Conservation (phyloP, 345 rosid genomes). For the Kandelia obovata region DNA sequence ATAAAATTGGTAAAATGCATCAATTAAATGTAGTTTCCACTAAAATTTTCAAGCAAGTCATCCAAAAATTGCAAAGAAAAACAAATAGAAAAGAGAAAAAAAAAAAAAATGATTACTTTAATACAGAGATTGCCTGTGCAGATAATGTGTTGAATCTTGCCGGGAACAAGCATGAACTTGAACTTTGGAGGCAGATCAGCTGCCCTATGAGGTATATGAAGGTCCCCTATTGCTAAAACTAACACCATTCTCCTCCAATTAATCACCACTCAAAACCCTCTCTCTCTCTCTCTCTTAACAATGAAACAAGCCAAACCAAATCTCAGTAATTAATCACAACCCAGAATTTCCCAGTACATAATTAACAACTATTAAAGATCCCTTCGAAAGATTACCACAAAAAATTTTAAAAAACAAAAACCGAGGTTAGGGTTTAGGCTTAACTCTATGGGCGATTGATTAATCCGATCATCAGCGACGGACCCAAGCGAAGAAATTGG, state of each 20-base stretch:
- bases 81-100: not conserved
- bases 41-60: not conserved
- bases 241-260: slow-evolving; percentile 55
- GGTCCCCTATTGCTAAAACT: slow-evolving; percentile 86
- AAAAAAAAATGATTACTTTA: slow-evolving; percentile 38
- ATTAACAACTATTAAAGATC: no score
- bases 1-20: no score
- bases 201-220: slow-evolving; percentile 93
- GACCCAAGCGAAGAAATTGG: no score
- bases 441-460: no score
- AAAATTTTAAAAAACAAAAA: no score
- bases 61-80: not conserved
- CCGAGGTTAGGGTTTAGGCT: no score
- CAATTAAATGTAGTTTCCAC: no score
- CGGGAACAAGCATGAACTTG: slow-evolving; percentile 97
- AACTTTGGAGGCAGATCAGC: slow-evolving; percentile 88
- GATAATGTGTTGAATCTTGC: slow-evolving; percentile 92
- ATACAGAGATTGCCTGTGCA: slow-evolving; percentile 90
- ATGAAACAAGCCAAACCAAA: not conserved
- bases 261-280: not conserved
- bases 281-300: not conserved
- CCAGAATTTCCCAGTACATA: not conserved
- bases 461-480: no score
- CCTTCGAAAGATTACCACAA: no score
- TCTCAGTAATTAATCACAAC: not conserved